Evolutionary conservation across 2,329 filamentous ascomycete species (phyloP).

Genomic region (Furcasterigmium sp.): DNA sequence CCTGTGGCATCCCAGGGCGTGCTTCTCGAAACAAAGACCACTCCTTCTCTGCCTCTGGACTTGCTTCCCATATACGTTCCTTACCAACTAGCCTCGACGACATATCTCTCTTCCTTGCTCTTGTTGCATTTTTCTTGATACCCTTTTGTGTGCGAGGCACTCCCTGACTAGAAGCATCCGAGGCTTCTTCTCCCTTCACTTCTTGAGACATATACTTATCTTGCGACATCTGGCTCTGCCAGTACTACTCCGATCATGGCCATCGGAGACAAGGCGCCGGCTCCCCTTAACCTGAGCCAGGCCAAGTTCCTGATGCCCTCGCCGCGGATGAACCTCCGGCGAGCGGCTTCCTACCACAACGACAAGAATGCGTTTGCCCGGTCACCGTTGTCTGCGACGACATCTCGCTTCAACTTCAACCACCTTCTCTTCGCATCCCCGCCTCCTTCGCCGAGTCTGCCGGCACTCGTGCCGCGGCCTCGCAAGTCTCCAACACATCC

Average conservation of each 20-base stretch:
- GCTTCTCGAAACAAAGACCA: background rate
- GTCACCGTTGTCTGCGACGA: conserved; percentile 52
- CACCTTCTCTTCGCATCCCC: conserved; percentile 63
- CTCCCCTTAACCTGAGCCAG: conserved; percentile 37
- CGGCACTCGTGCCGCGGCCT: conserved; percentile 60
- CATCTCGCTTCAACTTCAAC: conserved; percentile 60
- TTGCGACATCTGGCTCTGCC: background rate
- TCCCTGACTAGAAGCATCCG: background rate
- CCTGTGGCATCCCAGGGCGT: background rate
- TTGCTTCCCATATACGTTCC: background rate
- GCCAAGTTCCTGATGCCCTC: conserved; percentile 47
- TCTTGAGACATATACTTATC: background rate
- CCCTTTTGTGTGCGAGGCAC: background rate
- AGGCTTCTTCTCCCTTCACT: background rate
- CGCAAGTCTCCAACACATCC: conserved; percentile 55
- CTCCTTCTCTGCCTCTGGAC: background rate
- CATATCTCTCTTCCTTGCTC: background rate
- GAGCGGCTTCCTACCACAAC: conserved; percentile 46
- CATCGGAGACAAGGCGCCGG: conserved; percentile 31
- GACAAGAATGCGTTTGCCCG: conserved; percentile 39
- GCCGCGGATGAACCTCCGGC: conserved; percentile 53
- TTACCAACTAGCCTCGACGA: background rate
- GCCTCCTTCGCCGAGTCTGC: conserved; percentile 65
- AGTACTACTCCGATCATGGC: conserved; percentile 3
- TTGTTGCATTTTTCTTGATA: background rate